These are phyloP conservation scores for Puccinia sorghi DNA, from an alignment of 1,284 basidiomycete genomes.

Conservation along the genomic window DNA sequence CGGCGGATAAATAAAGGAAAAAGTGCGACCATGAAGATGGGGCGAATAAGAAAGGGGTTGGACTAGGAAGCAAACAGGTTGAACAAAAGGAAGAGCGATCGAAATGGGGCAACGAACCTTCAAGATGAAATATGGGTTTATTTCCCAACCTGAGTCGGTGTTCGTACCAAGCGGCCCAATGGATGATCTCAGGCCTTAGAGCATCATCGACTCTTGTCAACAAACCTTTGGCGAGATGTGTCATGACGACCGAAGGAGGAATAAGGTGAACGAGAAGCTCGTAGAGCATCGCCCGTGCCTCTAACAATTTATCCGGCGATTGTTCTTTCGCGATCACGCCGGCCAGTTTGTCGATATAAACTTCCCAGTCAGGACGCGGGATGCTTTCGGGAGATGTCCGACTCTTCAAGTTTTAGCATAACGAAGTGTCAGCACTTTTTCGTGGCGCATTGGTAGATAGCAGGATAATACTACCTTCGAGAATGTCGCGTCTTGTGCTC, in stretches of 20 bases:
- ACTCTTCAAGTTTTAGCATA: background rate
- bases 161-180: conserved; percentile 96
- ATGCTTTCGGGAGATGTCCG: conserved; percentile 69
- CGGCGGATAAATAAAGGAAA: background rate
- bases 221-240: conserved; percentile 81
- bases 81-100: background rate
- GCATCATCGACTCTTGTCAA: conserved; percentile 83
- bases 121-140: conserved; percentile 94
- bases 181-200: conserved; percentile 84
- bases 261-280: conserved; percentile 97
- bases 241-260: conserved; percentile 85
- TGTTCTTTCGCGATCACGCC: conserved; percentile 91
- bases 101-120: conserved; percentile 58
- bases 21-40: background rate
- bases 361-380: conserved; percentile 97
- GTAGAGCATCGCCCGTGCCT: conserved; percentile 88
- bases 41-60: background rate
- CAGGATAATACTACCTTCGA: conserved; percentile 14
- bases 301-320: conserved; percentile 84
- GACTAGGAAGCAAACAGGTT: background rate
- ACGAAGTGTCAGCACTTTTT: background rate
- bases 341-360: conserved; percentile 92
- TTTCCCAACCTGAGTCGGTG: conserved; percentile 81
- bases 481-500: conserved; percentile 69
- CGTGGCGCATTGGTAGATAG: background rate